Evolutionary conservation across 306 rosid genomes (phyloP).

Genomic region (Dalbergia cochinchinensis): DNA sequence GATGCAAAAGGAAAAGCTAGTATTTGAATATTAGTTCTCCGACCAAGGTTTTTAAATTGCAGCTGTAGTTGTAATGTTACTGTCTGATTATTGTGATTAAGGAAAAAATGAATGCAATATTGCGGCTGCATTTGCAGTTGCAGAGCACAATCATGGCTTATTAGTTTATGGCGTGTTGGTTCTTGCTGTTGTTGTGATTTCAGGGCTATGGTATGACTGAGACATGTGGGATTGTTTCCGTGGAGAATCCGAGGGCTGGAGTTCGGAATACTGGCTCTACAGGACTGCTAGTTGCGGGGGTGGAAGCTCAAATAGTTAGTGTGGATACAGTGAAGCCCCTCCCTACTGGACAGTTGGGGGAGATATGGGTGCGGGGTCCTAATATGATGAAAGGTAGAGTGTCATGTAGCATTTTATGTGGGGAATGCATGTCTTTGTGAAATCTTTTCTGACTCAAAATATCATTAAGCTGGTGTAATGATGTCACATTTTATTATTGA

Average conservation of each 20-base stretch:
- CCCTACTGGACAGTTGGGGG: constrained; percentile 88
- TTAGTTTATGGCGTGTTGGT: not conserved
- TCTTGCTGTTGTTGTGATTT: constrained; percentile 38
- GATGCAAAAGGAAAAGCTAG: too few relatives aligned
- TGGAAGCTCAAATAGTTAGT: constrained; percentile 81
- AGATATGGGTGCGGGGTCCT: constrained; percentile 93
- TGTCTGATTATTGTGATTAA: too few relatives aligned
- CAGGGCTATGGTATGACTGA: constrained; percentile 98
- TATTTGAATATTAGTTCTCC: too few relatives aligned
- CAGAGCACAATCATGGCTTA: constrained; percentile 27
- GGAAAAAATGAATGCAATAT: too few relatives aligned
- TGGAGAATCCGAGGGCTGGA: constrained; percentile 65
- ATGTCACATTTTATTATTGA: not conserved
- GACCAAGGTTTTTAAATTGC: too few relatives aligned
- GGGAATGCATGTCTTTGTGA: too few relatives aligned
- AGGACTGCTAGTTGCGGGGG: constrained; percentile 74
- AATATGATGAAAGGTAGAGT: constrained; percentile 85
- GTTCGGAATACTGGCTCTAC: constrained; percentile 72
- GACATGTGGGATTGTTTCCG: constrained; percentile 74
- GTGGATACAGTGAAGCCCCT: constrained; percentile 83
- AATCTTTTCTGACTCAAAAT: not conserved
- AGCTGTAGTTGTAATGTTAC: too few relatives aligned
- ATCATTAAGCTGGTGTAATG: not conserved
- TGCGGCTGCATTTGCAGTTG: too few relatives aligned
- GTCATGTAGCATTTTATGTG: not conserved